Percentiles rank a stretch among this genome's conserved stretches.
Evolutionary conservation across 2,329 filamentous ascomycete species (phyloP).

Genomic region (Colletotrichum ledebouriae): DNA sequence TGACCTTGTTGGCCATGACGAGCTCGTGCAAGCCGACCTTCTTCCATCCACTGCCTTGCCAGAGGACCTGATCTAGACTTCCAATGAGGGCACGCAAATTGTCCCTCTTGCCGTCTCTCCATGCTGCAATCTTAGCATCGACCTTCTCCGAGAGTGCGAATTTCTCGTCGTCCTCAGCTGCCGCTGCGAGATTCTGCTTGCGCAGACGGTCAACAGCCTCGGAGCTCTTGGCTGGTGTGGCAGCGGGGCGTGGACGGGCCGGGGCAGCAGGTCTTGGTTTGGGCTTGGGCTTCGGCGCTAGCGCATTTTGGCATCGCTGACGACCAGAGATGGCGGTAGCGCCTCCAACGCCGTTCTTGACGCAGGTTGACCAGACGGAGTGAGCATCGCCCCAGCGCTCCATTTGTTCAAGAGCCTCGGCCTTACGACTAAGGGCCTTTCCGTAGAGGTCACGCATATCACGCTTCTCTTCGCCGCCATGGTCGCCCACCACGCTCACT

Average conservation of each 20-base stretch:
- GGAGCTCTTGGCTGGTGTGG: conserved; percentile 66
- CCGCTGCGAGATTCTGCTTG: conserved; percentile 86
- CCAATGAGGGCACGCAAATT: conserved; percentile 90
- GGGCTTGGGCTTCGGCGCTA: conserved; percentile 75
- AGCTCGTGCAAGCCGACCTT: conserved; percentile 95
- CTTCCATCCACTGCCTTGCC: conserved; percentile 95
- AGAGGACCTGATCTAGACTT: conserved; percentile 89
- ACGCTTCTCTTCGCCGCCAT: conserved; percentile 73
- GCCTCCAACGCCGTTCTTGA: conserved; percentile 89
- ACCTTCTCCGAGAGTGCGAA: conserved; percentile 90
- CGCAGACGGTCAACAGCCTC: conserved; percentile 87
- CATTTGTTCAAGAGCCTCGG: conserved; percentile 94
- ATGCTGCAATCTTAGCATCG: conserved; percentile 81
- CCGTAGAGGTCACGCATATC: conserved; percentile 95
- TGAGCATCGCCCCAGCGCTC: conserved; percentile 93
- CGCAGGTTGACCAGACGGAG: conserved; percentile 82
- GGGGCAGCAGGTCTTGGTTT: conserved; percentile 56
- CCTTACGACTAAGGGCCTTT: conserved; percentile 94
- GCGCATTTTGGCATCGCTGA: conserved; percentile 88
- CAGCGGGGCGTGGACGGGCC: conserved; percentile 55
- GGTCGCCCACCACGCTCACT: conserved; percentile 75
- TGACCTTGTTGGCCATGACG: conserved; percentile 93
- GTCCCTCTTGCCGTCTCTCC: conserved; percentile 92
- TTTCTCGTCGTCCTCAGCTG: conserved; percentile 90
- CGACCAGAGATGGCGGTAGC: conserved; percentile 86